Evolutionary conservation across 306 rosid genomes (phyloP).

Genomic region (Malus orientalis): DNA sequence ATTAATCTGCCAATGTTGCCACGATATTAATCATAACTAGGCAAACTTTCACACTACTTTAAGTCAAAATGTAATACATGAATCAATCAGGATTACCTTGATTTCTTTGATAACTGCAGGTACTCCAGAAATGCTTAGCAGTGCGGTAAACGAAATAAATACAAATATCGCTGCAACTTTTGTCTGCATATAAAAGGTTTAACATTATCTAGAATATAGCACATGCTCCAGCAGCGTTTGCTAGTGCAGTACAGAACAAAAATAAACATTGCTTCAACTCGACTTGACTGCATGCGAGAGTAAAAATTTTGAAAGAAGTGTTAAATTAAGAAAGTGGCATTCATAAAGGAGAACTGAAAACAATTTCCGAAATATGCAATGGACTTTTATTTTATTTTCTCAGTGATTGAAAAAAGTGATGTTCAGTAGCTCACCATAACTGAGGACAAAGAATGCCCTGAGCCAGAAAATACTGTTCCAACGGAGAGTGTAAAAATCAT

Average conservation of each 20-base stretch:
- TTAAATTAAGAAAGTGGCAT: too few relatives aligned
- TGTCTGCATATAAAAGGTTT: conserved; percentile 42
- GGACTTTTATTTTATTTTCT: not conserved
- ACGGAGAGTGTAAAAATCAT: conserved; percentile 79
- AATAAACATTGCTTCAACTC: not conserved
- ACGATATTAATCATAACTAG: not conserved
- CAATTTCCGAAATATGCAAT: not conserved
- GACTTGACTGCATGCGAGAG: not conserved
- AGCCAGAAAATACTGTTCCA: conserved; percentile 86
- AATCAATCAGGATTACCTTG: conserved; percentile 43
- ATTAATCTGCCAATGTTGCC: not conserved
- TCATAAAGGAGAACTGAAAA: not conserved
- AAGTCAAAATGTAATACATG: not conserved
- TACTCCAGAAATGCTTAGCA: conserved; percentile 89
- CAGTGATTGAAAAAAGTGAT: not conserved
- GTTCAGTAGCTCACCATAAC: conserved; percentile 62
- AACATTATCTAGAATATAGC: not conserved
- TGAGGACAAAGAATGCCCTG: conserved; percentile 94
- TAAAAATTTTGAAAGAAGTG: not conserved
- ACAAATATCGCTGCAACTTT: conserved; percentile 93
- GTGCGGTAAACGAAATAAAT: conserved; percentile 77
- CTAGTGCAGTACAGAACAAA: not conserved
- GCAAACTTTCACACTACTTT: not conserved
- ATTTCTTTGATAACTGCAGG: conserved; percentile 81
- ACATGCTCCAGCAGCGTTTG: not conserved